Evolutionary conservation across 2,329 filamentous ascomycete genomes (phyloP).

Genomic region (Teratosphaeria pseudoeucalypti): DNA sequence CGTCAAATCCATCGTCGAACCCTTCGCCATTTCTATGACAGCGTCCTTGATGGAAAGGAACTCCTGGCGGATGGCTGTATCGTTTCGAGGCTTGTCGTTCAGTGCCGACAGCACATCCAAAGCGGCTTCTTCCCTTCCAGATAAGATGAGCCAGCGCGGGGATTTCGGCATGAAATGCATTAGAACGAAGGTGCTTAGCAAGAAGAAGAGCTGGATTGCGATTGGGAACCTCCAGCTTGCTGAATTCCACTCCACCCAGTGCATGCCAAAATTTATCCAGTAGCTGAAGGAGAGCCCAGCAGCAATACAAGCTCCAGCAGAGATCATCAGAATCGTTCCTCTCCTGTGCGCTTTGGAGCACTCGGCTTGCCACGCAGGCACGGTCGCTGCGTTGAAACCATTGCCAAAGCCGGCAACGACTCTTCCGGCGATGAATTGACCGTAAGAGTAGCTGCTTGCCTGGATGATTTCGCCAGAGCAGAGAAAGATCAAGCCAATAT

Average conservation of each 20-base stretch:
- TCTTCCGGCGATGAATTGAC: constrained; percentile 38
- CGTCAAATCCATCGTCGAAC: constrained; percentile 42
- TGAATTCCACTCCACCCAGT: constrained; percentile 28
- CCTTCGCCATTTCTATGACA: constrained; percentile 33
- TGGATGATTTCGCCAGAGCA: not conserved
- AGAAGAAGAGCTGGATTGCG: constrained; percentile 30
- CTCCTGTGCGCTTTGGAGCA: constrained; percentile 40
- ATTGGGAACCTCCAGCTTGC: constrained; percentile 36
- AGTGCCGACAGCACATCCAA: not conserved
- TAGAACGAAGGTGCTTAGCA: constrained; percentile 21
- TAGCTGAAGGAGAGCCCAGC: constrained; percentile 39
- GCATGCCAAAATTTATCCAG: constrained; percentile 32
- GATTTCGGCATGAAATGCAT: constrained; percentile 42
- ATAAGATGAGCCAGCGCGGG: constrained; percentile 45
- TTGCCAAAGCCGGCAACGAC: constrained; percentile 41
- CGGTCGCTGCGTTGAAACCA: constrained; percentile 40
- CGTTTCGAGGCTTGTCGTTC: not conserved
- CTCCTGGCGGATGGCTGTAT: constrained; percentile 28
- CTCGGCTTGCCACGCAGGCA: constrained; percentile 40
- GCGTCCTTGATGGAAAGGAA: constrained; percentile 26
- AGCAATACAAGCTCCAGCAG: constrained; percentile 35
- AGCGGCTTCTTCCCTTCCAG: constrained; percentile 42
- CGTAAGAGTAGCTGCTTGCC: constrained; percentile 5
- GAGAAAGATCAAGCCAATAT: not conserved
- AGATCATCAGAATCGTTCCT: constrained; percentile 40